Conservation (phyloP, 192 early-diverging fungal genomes). For the Linnemannia hyalina region DNA sequence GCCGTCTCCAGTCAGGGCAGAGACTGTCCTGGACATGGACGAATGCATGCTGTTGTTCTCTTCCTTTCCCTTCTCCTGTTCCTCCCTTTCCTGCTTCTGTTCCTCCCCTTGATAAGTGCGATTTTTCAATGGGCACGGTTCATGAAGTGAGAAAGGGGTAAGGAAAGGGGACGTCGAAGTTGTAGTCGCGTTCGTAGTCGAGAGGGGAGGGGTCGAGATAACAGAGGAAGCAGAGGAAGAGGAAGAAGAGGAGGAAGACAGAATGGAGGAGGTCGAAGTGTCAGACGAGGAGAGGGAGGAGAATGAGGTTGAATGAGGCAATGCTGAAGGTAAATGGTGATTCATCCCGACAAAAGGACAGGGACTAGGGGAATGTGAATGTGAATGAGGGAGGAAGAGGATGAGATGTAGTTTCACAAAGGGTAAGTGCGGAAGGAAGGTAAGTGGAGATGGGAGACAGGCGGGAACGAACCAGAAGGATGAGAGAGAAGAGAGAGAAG, state of each 20-base stretch:
- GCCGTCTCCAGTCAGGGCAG: no score
- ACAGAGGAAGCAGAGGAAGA: not conserved
- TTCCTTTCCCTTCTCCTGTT: not conserved
- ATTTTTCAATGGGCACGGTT: not conserved
- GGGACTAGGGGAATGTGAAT: not conserved
- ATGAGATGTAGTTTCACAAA: no score
- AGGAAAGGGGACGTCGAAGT: not conserved
- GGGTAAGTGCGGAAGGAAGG: not conserved
- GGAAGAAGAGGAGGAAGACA: not conserved
- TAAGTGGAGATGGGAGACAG: not conserved
- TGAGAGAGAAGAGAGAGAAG: not conserved
- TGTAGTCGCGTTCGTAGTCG: not conserved
- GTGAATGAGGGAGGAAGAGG: not conserved
- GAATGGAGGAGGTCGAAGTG: not conserved
- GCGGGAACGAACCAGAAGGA: not conserved
- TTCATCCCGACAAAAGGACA: constrained; percentile 4
- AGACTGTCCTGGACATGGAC: no score
- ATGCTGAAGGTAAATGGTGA: not conserved
- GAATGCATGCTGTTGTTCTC: not conserved
- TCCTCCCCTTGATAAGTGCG: not conserved
- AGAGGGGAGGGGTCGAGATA: not conserved
- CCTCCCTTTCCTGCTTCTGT: not conserved
- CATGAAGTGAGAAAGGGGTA: not conserved
- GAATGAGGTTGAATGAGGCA: not conserved
- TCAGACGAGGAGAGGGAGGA: not conserved